Conservation (phyloP, 192 early-diverging fungal genomes). For the Gonapodya prolifera region DNA sequence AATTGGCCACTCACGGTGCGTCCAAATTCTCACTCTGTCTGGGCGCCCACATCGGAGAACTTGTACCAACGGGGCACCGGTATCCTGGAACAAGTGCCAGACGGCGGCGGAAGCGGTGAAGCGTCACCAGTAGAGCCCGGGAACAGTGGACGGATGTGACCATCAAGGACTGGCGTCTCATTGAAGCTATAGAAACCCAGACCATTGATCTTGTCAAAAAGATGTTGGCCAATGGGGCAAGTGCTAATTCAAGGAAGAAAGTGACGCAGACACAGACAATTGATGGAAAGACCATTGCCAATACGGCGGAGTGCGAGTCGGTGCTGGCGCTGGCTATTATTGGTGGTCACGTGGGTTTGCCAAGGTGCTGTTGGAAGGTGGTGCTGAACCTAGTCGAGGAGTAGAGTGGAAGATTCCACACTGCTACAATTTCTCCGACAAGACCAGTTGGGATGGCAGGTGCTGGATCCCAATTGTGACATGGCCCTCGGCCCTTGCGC, state of each 20-base stretch:
- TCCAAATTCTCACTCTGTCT: too few species aligned
- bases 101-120: too few species aligned
- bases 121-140: too few species aligned
- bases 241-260: not conserved
- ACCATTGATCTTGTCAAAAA: not conserved
- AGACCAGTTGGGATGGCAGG: not conserved
- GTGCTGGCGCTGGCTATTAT: not conserved
- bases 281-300: not conserved
- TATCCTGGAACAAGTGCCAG: too few species aligned
- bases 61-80: too few species aligned
- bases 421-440: not conserved
- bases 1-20: too few species aligned
- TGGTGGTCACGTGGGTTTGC: not conserved
- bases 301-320: not conserved
- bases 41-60: too few species aligned
- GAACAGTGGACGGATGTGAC: too few species aligned
- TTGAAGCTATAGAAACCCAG: not conserved
- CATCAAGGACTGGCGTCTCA: not conserved
- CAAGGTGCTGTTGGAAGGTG: not conserved
- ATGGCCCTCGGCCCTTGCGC: not conserved
- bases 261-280: not conserved
- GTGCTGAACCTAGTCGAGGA: not conserved
- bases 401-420: not conserved
- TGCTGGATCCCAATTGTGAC: not conserved
- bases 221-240: not conserved